These are phyloP conservation scores for Pseudogymnoascus sp. DNA, from an alignment of 2,329 filamentous ascomycete genomes.

Conservation along the genomic window DNA sequence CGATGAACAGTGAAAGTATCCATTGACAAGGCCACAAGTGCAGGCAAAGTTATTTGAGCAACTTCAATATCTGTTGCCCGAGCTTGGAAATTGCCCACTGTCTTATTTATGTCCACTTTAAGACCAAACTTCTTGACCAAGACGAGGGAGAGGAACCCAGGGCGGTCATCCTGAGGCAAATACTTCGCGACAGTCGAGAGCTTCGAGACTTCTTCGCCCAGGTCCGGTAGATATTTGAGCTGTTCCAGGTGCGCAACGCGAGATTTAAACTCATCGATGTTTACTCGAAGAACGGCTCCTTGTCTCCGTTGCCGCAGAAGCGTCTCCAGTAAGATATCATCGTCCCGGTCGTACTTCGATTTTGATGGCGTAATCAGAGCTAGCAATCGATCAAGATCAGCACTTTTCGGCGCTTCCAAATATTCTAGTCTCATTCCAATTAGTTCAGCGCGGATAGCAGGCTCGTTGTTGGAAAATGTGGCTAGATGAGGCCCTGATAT, in stretches of 20 bases:
- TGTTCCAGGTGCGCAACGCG: conserved; percentile 56
- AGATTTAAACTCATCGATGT: conserved; percentile 56
- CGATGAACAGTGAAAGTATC: conserved; percentile 53
- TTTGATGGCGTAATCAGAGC: conserved; percentile 87
- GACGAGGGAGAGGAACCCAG: conserved; percentile 71
- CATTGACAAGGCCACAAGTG: conserved; percentile 71
- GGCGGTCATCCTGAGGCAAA: conserved; percentile 88
- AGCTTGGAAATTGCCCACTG: conserved; percentile 57
- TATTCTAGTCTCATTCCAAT: conserved; percentile 65
- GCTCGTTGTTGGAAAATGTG: conserved; percentile 40
- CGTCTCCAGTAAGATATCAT: conserved; percentile 92
- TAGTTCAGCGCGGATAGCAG: conserved; percentile 57
- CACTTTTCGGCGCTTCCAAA: conserved; percentile 62
- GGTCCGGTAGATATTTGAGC: conserved; percentile 57
- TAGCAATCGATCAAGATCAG: conserved; percentile 73
- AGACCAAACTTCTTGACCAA: conserved; percentile 57
- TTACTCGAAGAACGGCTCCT: conserved; percentile 70
- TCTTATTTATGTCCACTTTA: conserved; percentile 56
- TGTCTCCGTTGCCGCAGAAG: conserved; percentile 78
- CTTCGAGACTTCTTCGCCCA: conserved; percentile 72
- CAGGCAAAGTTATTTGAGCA: conserved; percentile 77
- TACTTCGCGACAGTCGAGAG: conserved; percentile 89
- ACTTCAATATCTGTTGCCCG: conserved; percentile 57
- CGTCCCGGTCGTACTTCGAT: conserved; percentile 76
- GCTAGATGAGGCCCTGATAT: conserved; percentile 62